phyloP scores from a whole-genome alignment of 1,284 basidiomycete species.

The Prillingera fragicola region DNA sequence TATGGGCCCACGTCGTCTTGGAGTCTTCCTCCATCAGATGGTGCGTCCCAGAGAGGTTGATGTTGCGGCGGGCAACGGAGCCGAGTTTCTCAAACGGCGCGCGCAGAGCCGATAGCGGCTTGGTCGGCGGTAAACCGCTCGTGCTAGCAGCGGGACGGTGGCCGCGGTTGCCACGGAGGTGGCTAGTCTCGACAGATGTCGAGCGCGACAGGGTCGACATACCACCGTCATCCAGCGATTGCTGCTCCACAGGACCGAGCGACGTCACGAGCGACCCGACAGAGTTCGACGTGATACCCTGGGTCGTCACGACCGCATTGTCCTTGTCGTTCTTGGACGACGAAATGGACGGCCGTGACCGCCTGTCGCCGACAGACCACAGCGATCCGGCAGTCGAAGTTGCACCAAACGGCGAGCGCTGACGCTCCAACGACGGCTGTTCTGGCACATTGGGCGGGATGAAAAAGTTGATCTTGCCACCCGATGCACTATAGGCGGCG shows the following conservation, averaged over 20 bases:
- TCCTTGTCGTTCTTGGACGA: conserved; percentile 2
- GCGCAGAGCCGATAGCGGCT: neutral
- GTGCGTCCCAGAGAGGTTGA: no score
- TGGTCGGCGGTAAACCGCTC: neutral
- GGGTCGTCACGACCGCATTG: neutral
- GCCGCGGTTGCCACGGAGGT: neutral
- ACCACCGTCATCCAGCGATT: neutral
- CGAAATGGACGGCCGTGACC: neutral
- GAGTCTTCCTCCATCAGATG: no score
- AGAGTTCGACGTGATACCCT: neutral
- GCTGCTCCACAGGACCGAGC: neutral
- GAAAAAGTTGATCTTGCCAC: conserved; percentile 39
- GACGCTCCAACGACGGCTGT: no score
- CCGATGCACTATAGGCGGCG: conserved; percentile 26
- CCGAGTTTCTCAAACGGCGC: conserved; percentile 5
- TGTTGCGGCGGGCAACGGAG: conserved; percentile 1
- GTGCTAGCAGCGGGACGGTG: conserved; percentile 6
- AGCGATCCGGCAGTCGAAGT: neutral
- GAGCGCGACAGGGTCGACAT: conserved; percentile 1
- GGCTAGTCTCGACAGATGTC: conserved; percentile 4
- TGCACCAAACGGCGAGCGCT: neutral
- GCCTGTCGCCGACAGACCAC: conserved; percentile 3
- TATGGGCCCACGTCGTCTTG: no score
- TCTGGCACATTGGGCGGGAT: conserved; percentile 35
- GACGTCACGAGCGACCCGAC: neutral